phyloP scores from a whole-genome alignment of 2,329 filamentous ascomycete genomes.

The Metarhizium humberi region DNA sequence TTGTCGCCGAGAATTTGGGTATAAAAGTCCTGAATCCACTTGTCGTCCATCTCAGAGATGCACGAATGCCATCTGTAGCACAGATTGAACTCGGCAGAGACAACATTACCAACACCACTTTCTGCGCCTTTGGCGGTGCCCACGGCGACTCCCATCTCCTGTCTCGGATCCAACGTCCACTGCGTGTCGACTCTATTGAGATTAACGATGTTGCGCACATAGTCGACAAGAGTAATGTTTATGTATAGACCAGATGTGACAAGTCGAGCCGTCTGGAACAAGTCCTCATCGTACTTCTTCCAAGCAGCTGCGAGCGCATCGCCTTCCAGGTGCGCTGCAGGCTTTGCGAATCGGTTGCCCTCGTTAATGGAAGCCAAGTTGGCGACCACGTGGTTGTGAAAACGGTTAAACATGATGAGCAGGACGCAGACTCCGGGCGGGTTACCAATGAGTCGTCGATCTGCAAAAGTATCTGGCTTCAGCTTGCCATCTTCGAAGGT shows the following conservation, averaged over 20 bases:
- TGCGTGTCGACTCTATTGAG: constrained; percentile 50
- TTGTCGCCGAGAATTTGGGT: constrained; percentile 45
- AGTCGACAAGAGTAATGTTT: constrained; percentile 70
- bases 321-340: constrained; percentile 36
- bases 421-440: constrained; percentile 64
- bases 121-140: constrained; percentile 50
- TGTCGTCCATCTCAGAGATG: constrained; percentile 61
- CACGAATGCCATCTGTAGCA: constrained; percentile 83
- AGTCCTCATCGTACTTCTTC: constrained; percentile 65
- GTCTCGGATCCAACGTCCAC: constrained; percentile 73
- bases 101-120: constrained; percentile 69
- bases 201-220: constrained; percentile 69
- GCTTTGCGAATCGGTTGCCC: constrained; percentile 64
- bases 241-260: constrained; percentile 68
- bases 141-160: constrained; percentile 50
- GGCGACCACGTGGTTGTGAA: constrained; percentile 79
- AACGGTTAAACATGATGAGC: constrained; percentile 70
- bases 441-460: constrained; percentile 60
- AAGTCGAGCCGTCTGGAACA: constrained; percentile 72
- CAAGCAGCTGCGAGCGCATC: constrained; percentile 43
- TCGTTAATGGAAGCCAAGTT: constrained; percentile 84
- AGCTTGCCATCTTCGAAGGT: constrained; percentile 63
- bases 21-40: constrained; percentile 69
- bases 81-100: constrained; percentile 83
- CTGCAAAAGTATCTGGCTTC: constrained; percentile 64